Evolutionary conservation across 768 basidiomycete genomes (phyloP), one percentile per base, ranked within the genome.

Genomic region (Lentinula lateritia): DNA sequence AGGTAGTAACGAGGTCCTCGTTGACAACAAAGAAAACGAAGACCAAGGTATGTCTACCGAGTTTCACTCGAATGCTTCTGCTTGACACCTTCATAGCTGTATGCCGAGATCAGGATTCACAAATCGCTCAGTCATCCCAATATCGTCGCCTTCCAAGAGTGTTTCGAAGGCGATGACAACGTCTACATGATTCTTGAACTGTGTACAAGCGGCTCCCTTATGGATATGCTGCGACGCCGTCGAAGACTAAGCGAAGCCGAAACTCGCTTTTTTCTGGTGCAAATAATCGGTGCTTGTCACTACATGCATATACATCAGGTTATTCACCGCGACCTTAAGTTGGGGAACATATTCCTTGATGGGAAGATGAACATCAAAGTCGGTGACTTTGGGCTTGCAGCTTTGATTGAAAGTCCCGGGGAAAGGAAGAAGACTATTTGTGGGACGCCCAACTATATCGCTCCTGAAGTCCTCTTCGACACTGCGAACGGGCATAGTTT

Each of bases 361-460:
- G 73, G 75, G 52, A 84, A 90, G 68, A 95, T 98, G 95, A 93
- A 97, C 70, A 81, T 98, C 71, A 93, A 97, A 70, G 94, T 98
- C 18, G 96, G 94, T 20, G 96, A 99, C 76, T 97, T 99, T 75
- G 96, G 96, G 9, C 80, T 99, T 20, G 96, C 97, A 0, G 97
- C 96, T 1, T 83, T 99, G 52, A 96, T 98, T 52, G 95, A 98
- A 77, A 95, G 86, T 70, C 92, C 92, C 10, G 96, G 96, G 0
- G 96, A 98, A 73, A 78, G 96, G 70, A 97, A 98, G 83, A 98
- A 98, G 85, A 99, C 96, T 0, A 97, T 98, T 52, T 98, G 97
- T 66, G 96, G 96, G 1, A 99, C 96, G 0, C 97, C 96, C 1
- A 98, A 99, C 71, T 98, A 99, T 71, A 98, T 99, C 64, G 96